Conservation (phyloP, 2,329 filamentous ascomycete species). For the Phialophora verrucosa region DNA sequence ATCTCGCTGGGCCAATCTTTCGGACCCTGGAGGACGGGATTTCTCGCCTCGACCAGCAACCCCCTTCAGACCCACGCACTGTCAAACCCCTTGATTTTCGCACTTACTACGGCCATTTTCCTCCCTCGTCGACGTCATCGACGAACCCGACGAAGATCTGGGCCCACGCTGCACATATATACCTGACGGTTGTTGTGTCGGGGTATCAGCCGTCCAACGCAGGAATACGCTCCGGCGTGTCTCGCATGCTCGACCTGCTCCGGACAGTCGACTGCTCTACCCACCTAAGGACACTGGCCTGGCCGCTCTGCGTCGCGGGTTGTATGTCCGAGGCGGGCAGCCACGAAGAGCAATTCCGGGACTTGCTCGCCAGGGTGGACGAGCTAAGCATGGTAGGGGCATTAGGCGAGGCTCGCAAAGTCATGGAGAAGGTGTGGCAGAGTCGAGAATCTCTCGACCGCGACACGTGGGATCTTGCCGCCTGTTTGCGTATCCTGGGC, state of each 20-base stretch:
- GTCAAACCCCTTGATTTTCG: not conserved
- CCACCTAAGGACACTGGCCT: slow-evolving; percentile 42
- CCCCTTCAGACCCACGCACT: not conserved
- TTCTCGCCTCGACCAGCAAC: not conserved
- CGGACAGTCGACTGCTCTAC: slow-evolving; percentile 24
- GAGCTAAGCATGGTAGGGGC: slow-evolving; percentile 37
- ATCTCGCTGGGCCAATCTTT: not conserved
- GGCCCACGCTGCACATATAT: slow-evolving; percentile 16
- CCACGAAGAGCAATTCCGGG: slow-evolving; percentile 15
- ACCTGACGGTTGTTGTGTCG: slow-evolving; percentile 16
- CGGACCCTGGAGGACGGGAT: slow-evolving; percentile 10
- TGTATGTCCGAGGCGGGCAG: slow-evolving; percentile 30
- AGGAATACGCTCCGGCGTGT: slow-evolving; percentile 13
- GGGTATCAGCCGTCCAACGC: slow-evolving; percentile 16
- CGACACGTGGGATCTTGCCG: slow-evolving; percentile 16
- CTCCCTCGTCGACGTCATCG: not conserved
- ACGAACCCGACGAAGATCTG: slow-evolving; percentile 14
- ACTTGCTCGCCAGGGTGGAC: slow-evolving; percentile 21
- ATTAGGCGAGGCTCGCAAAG: slow-evolving; percentile 40
- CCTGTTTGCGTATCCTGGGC: slow-evolving; percentile 25
- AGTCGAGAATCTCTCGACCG: slow-evolving; percentile 2
- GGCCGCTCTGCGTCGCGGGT: slow-evolving; percentile 45
- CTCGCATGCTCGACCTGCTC: slow-evolving; percentile 14
- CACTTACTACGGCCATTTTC: not conserved
- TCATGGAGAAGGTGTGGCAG: slow-evolving; percentile 46